These are phyloP conservation scores for Sugiyamaella pinicola DNA, from an alignment of 1,139 yeast genomes.

Conservation along the genomic window DNA sequence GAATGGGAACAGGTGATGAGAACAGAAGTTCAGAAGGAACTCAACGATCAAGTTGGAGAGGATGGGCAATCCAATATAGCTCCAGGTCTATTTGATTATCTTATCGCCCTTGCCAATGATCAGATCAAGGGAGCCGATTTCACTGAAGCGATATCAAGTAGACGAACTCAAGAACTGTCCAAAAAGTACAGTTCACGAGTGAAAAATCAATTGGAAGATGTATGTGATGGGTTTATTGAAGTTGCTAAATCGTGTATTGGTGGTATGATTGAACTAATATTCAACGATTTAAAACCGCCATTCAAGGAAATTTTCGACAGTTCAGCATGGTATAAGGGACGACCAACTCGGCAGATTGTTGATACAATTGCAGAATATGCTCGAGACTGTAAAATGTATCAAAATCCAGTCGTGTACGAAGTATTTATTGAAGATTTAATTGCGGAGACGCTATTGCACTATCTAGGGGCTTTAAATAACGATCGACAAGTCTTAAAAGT, in stretches of 20 bases:
- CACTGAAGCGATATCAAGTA: slow-evolving; percentile 71
- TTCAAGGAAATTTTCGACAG: slow-evolving; percentile 50
- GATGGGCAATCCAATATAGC: slow-evolving; percentile 58
- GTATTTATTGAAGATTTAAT: slow-evolving; percentile 56
- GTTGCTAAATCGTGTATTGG: slow-evolving; percentile 70
- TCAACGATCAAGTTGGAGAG: slow-evolving; percentile 45
- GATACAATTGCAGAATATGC: slow-evolving; percentile 78
- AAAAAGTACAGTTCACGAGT: slow-evolving; percentile 61
- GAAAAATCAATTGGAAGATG: slow-evolving; percentile 58
- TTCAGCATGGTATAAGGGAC: slow-evolving; percentile 46
- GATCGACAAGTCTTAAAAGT: slow-evolving; percentile 47
- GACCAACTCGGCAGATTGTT: slow-evolving; percentile 60
- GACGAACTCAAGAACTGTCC: slow-evolving; percentile 66
- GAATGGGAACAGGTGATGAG: slow-evolving; percentile 62
- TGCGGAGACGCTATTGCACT: slow-evolving; percentile 52
- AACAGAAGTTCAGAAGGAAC: slow-evolving; percentile 57
- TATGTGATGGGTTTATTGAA: slow-evolving; percentile 74
- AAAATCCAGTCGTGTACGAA: slow-evolving; percentile 54
- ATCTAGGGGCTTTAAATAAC: slow-evolving; percentile 51
- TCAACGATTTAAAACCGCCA: slow-evolving; percentile 64
- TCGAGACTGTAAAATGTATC: slow-evolving; percentile 56
- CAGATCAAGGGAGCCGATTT: slow-evolving; percentile 84
- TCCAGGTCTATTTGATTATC: slow-evolving; percentile 79
- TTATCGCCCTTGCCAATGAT: slow-evolving; percentile 83
- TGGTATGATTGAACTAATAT: slow-evolving; percentile 65